phyloP scores from a whole-genome alignment of 83 land plant species.

The Thuja plicata region DNA sequence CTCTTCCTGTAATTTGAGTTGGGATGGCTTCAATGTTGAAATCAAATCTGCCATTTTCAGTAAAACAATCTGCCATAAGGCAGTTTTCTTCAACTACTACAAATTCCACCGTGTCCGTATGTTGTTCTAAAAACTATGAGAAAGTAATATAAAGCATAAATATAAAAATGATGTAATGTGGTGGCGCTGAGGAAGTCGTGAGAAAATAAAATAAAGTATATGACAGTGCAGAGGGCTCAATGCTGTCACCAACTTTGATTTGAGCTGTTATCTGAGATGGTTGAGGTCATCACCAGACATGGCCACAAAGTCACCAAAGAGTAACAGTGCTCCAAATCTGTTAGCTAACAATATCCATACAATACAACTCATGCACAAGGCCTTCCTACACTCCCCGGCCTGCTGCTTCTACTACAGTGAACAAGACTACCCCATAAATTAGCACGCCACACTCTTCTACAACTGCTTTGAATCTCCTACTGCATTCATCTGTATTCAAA shows the following conservation, averaged over 20 bases:
- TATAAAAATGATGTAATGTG: too few relatives aligned
- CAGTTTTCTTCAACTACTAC: too few relatives aligned
- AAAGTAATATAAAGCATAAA: too few relatives aligned
- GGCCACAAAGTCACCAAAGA: neutral
- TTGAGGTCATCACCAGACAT: neutral
- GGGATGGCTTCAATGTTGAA: too few relatives aligned
- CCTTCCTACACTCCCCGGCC: neutral
- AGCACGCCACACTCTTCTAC: neutral
- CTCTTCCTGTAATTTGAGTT: too few relatives aligned
- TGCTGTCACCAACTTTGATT: neutral
- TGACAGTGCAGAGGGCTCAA: neutral
- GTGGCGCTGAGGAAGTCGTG: too few relatives aligned
- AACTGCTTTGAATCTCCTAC: neutral
- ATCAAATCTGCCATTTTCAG: too few relatives aligned
- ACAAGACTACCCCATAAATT: neutral
- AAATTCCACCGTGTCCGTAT: too few relatives aligned
- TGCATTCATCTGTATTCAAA: constrained; percentile 2
- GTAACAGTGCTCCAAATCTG: neutral
- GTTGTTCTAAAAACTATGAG: too few relatives aligned
- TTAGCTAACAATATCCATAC: neutral
- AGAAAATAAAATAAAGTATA: too few relatives aligned
- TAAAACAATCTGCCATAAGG: too few relatives aligned
- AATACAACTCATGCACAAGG: neutral
- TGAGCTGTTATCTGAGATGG: neutral
- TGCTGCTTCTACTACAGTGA: neutral